Base-by-base conservation (phyloP, 495 filamentous ascomycete genomes). In the Mytilinidion resinicola region DNA sequence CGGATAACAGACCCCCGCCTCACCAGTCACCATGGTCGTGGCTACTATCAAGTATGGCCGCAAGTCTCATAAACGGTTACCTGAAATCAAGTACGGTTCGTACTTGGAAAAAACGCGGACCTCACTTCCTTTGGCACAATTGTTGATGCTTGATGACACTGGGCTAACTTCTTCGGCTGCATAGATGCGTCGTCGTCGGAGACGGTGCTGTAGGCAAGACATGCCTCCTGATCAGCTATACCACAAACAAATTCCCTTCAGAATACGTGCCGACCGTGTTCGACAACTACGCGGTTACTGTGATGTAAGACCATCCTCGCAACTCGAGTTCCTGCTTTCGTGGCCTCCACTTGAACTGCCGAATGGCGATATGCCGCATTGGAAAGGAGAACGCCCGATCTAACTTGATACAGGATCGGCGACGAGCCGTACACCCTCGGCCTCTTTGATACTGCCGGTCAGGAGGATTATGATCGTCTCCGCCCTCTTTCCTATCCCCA, bases 261-360 rank as follows among this genome's bases (percentile, higher is more conserved):
- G 93, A 98, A 90, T 98, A 98, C 70, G 93, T 98, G 19, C 93
- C 93, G 20, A 98, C 93, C 19, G 93, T 98, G 35, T 98, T 98
- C 73, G 93, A 98, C 73, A 98, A 98, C 76, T 98, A 98, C 85
- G 93, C 93, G 15, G 93, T 98, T 69, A 98, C 93, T 44, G 91
- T 96, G 55, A 96, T 96, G 91, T 96, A 81, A 85, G 91, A 88
- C 42, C 17, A 30, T 30, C 25, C 25, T 30, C 25, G 6, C 25
- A 30, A 25, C 55, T 51, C 14, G n/a, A 19, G 19, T 44, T n/a
- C 2, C 25, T 30, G 25, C 25, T 30, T 6, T 30, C 3, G 25
- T 30, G 25, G 25, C 25, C 25, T 6, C 25, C 25, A 6, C 25
- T 30, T 30, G 25, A 30, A 30, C 25, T 30, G 25, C n/a, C n/a